These are phyloP conservation scores for Naganishia onofrii DNA, from an alignment of 768 basidiomycete species.

Conservation along the genomic window DNA sequence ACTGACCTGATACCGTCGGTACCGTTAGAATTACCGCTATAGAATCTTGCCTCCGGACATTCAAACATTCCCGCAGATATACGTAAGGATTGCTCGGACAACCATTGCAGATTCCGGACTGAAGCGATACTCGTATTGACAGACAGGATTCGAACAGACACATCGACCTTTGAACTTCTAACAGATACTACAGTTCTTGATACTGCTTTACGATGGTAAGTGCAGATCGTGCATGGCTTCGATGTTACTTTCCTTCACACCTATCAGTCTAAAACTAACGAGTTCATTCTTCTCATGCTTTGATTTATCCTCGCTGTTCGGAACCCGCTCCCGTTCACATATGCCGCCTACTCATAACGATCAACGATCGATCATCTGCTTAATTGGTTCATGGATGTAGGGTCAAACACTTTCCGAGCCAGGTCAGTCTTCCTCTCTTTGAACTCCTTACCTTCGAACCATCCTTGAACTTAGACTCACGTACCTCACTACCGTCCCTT, in stretches of 20 bases:
- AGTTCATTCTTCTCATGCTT: no score
- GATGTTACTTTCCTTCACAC: no score
- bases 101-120: not conserved
- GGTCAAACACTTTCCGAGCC: conserved; percentile 52
- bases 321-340: not conserved
- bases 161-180: not conserved
- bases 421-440: conserved; percentile 35
- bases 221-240: no score
- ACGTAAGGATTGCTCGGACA: not conserved
- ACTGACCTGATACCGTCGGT: not conserved
- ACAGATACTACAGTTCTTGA: no score
- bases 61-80: not conserved
- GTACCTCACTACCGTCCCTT: not conserved
- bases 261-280: no score
- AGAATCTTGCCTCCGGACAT: not conserved
- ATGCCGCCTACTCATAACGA: not conserved
- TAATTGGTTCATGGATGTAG: conserved; percentile 27
- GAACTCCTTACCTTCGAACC: no score
- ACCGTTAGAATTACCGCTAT: no score
- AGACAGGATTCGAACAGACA: not conserved
- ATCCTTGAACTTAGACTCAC: not conserved
- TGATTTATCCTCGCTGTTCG: not conserved
- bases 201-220: no score
- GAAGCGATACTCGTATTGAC: not conserved
- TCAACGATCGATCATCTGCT: not conserved